These are phyloP conservation scores for Verticillium zaregamsianum DNA, from an alignment of 2,329 filamentous ascomycete species.

Conservation along the genomic window DNA sequence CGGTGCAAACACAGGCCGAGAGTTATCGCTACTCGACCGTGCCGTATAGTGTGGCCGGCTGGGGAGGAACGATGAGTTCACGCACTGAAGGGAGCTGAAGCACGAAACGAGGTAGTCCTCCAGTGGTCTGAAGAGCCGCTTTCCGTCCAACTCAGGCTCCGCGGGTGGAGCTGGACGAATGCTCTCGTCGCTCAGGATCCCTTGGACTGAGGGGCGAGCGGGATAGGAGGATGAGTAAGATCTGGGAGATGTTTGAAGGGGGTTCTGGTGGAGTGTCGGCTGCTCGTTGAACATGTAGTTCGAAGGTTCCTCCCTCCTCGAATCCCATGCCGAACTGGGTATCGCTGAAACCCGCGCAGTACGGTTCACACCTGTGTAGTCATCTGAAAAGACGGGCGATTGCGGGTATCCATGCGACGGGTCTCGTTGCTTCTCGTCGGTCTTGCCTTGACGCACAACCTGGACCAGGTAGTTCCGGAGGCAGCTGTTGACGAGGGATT, in stretches of 20 bases:
- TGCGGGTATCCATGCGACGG: background rate
- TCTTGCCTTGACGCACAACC: constrained; percentile 14
- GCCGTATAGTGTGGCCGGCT: background rate
- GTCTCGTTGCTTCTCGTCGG: background rate
- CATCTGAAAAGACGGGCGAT: constrained; percentile 8
- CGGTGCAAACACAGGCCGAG: background rate
- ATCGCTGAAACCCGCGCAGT: background rate
- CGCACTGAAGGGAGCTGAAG: constrained; percentile 63
- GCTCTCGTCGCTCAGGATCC: constrained; percentile 9
- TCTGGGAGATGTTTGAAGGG: constrained; percentile 20
- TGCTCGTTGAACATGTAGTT: constrained; percentile 31
- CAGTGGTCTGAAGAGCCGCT: constrained; percentile 66
- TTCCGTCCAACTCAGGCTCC: constrained; percentile 32
- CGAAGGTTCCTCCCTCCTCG: background rate
- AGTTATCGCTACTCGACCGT: constrained; percentile 14
- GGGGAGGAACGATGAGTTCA: constrained; percentile 71
- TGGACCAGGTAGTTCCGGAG: constrained; percentile 32
- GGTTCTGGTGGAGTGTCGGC: constrained; percentile 29
- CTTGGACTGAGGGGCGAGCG: constrained; percentile 27
- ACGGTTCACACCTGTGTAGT: background rate
- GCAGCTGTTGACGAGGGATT: constrained; percentile 40
- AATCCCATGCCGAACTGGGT: background rate
- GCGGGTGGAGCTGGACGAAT: constrained; percentile 8
- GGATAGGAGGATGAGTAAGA: constrained; percentile 43
- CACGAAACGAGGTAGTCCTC: constrained; percentile 72